These are phyloP conservation scores for Colletotrichum camelliae DNA, from an alignment of 2,329 filamentous ascomycete species.

Conservation along the genomic window DNA sequence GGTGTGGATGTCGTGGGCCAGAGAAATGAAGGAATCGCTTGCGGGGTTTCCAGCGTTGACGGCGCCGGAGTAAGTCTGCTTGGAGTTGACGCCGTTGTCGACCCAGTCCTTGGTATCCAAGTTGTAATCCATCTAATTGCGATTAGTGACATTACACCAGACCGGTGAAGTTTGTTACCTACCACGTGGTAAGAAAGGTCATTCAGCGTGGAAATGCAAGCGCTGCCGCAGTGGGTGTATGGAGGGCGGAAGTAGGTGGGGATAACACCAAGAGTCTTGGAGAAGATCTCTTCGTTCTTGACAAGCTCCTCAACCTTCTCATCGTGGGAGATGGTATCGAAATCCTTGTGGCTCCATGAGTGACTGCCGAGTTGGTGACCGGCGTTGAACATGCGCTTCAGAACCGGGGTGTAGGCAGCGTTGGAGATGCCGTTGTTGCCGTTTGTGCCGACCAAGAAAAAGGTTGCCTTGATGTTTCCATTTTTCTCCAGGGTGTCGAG, in stretches of 20 bases:
- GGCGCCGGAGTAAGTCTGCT: conserved; percentile 31
- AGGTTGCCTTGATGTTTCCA: conserved; percentile 38
- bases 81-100: conserved; percentile 30
- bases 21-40: conserved; percentile 29
- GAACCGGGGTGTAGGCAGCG: conserved; percentile 40
- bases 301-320: conserved; percentile 44
- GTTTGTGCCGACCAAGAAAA: conserved; percentile 40
- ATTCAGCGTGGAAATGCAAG: conserved; percentile 28
- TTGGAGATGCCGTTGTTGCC: conserved; percentile 36
- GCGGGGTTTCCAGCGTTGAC: conserved; percentile 24
- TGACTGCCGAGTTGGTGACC: conserved; percentile 56
- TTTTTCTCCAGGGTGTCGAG: conserved; percentile 39
- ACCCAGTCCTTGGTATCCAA: conserved; percentile 37
- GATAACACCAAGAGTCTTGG: conserved; percentile 45
- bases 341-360: conserved; percentile 52
- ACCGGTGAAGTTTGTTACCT: background rate
- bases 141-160: accelerated
- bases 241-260: conserved; percentile 54
- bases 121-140: conserved; percentile 29
- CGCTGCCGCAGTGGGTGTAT: conserved; percentile 31
- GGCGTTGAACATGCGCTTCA: conserved; percentile 47
- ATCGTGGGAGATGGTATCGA: conserved; percentile 37
- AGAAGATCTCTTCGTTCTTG: conserved; percentile 50
- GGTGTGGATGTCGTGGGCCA: conserved; percentile 50
- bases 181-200: conserved; percentile 39